These are phyloP conservation scores for Solanum neorickii DNA, from an alignment of 257 asterid species.

Conservation along the genomic window DNA sequence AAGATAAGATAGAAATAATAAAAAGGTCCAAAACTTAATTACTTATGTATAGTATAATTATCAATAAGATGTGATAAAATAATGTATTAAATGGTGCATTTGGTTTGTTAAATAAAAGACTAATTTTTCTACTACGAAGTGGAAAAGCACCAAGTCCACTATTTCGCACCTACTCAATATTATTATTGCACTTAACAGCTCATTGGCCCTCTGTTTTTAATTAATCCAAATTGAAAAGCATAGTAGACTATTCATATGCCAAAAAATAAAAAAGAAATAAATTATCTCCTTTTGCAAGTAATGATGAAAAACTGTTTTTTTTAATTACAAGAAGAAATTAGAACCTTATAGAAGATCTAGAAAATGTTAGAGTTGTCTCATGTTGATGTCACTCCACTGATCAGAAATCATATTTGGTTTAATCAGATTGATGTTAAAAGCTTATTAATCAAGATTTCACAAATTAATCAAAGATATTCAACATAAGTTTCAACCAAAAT, in stretches of 20 bases:
- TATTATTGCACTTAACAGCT: conserved; percentile 6
- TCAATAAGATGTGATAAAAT: not conserved
- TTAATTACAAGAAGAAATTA: not conserved
- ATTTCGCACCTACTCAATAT: conserved; percentile 18
- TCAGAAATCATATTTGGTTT: not conserved
- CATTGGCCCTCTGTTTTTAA: conserved; percentile 3
- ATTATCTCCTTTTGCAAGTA: not conserved
- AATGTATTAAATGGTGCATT: not conserved
- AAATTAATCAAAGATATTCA: not conserved
- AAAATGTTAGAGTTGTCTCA: not conserved
- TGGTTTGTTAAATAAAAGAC: not conserved
- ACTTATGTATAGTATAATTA: not conserved
- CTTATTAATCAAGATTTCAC: not conserved
- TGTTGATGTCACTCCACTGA: not conserved
- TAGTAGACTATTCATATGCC: not conserved
- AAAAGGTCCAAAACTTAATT: conserved; percentile 1
- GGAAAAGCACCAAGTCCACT: conserved; percentile 21
- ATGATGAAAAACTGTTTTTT: not conserved
- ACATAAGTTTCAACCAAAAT: not conserved
- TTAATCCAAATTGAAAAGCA: not conserved
- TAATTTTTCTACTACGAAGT: not conserved
- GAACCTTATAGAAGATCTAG: not conserved
- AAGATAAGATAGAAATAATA: conserved; percentile 25
- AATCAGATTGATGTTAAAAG: not conserved
- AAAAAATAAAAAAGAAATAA: not conserved